Conservation (phyloP, 148 eudicot species). For the Hydrangea macrophylla region DNA sequence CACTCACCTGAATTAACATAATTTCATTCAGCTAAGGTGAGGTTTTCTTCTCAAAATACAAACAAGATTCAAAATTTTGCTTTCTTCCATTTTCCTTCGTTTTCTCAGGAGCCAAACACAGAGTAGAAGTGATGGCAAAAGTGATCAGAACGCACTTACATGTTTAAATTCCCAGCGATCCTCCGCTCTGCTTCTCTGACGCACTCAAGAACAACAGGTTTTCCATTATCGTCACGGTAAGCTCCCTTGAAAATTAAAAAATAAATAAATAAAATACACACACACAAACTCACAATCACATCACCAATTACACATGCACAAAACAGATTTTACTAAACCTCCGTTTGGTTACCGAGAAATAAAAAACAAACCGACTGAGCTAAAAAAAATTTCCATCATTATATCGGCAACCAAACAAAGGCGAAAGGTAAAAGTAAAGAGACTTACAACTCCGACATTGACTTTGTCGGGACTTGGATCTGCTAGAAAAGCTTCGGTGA, state of each 20-base stretch:
- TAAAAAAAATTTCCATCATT: neutral
- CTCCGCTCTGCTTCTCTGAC: conserved; percentile 88
- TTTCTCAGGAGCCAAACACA: conserved; percentile 1
- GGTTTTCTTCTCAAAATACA: neutral
- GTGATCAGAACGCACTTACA: conserved; percentile 43
- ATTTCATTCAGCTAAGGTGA: neutral
- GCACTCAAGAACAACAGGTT: conserved; percentile 88
- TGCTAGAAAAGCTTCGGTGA: conserved; percentile 86
- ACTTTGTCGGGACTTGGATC: conserved; percentile 84
- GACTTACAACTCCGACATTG: conserved; percentile 91
- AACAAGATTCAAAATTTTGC: neutral
- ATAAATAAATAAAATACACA: neutral
- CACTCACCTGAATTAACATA: neutral
- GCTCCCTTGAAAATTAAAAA: conserved; percentile 58
- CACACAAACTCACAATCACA: neutral
- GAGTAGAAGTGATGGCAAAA: neutral
- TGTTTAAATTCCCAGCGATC: conserved; percentile 80
- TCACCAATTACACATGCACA: no score
- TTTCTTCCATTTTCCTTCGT: neutral
- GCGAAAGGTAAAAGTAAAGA: neutral
- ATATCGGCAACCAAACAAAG: neutral
- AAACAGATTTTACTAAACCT: no score
- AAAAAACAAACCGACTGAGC: neutral
- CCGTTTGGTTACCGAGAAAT: no score
- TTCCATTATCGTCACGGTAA: conserved; percentile 86